phyloP scores from a whole-genome alignment of 1,139 yeast genomes.

The Pichia sp. region DNA sequence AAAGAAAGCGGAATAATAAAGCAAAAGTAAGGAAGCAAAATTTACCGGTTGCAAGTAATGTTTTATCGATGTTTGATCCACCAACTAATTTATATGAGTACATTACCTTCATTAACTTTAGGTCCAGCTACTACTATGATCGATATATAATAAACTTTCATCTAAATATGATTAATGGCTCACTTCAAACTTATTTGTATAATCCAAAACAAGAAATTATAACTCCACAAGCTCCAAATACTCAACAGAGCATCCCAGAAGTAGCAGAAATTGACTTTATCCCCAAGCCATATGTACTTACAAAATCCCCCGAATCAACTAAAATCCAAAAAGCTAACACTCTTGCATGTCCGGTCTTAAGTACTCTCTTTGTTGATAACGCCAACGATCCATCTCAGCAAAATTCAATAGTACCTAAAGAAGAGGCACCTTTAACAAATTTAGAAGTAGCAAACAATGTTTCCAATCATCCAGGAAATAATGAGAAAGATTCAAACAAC shows the following conservation, averaged over 20 bases:
- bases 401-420: background rate
- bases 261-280: slow-evolving; percentile 8
- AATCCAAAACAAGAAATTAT: slow-evolving; percentile 2
- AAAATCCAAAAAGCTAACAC: background rate
- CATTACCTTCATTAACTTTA: slow-evolving; percentile 20
- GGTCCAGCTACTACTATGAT: slow-evolving; percentile 28
- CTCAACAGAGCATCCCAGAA: too few relatives aligned
- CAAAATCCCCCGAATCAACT: slow-evolving; percentile 8
- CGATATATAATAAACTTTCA: slow-evolving; percentile 25
- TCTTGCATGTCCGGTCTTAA: slow-evolving; percentile 9
- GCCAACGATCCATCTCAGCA: too few relatives aligned
- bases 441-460: too few relatives aligned
- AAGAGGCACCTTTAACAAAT: too few relatives aligned
- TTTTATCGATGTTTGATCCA: slow-evolving; percentile 19
- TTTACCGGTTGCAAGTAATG: slow-evolving; percentile 17
- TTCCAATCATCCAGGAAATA: too few relatives aligned
- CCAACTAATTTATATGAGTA: slow-evolving; percentile 16
- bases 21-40: slow-evolving; percentile 15
- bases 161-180: slow-evolving; percentile 10
- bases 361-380: slow-evolving; percentile 3
- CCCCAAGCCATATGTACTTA: slow-evolving; percentile 14
- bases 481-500: too few relatives aligned
- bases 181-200: slow-evolving; percentile 5
- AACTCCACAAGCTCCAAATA: background rate
- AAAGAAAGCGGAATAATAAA: slow-evolving; percentile 17